Conservation (phyloP, 2,329 filamentous ascomycete genomes). For the Mollisia scopiformis region DNA sequence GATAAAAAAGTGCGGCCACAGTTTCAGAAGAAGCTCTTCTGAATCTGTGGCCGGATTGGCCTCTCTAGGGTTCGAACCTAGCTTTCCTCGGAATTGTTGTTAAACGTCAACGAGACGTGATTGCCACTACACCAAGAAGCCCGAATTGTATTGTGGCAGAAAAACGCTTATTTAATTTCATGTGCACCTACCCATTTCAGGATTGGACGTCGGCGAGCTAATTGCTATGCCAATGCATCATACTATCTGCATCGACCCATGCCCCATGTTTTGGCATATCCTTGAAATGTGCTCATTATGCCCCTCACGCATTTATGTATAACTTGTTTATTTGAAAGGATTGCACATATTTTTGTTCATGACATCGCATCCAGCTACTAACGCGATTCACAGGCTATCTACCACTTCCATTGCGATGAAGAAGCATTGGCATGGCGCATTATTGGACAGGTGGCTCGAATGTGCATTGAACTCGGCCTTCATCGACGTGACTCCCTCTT, state of each 20-base stretch:
- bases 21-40: no score
- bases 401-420: slow-evolving; percentile 84
- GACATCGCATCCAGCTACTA: slow-evolving; percentile 39
- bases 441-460: slow-evolving; percentile 78
- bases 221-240: background rate
- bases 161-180: background rate
- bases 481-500: slow-evolving; percentile 76
- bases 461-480: slow-evolving; percentile 82
- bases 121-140: slow-evolving; percentile 37
- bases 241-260: no score
- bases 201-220: background rate
- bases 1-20: no score
- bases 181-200: background rate
- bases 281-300: no score
- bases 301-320: no score
- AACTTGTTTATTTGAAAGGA: background rate
- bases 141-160: background rate
- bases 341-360: background rate
- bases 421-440: slow-evolving; percentile 86
- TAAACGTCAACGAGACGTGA: background rate
- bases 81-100: slow-evolving; percentile 34
- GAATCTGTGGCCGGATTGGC: background rate
- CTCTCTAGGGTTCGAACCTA: slow-evolving; percentile 7
- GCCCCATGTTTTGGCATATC: no score
- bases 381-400: slow-evolving; percentile 59